Percentiles rank a stretch among this genome's conserved stretches.
phyloP scores from a whole-genome alignment of 306 rosid genomes.

The Pyrus communis region DNA sequence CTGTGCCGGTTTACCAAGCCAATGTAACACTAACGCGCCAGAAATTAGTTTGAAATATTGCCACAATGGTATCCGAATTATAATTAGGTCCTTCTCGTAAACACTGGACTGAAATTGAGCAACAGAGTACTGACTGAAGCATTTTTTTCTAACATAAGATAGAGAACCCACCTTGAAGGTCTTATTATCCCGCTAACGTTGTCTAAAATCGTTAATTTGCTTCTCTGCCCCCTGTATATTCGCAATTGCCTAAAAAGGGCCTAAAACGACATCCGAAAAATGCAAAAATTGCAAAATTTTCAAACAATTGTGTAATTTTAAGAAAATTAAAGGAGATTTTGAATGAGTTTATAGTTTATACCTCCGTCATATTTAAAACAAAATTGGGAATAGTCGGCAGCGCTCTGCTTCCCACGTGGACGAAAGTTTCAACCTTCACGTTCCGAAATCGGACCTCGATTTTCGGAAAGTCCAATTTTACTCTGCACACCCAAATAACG shows the following conservation, averaged over 20 bases:
- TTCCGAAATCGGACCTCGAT: conserved; percentile 87
- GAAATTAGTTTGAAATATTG: neutral
- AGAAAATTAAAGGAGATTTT: neutral
- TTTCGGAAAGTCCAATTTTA: conserved; percentile 76
- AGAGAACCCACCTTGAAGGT: conserved; percentile 59
- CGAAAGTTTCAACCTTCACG: conserved; percentile 71
- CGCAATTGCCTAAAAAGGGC: conserved; percentile 58
- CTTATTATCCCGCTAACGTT: conserved; percentile 72
- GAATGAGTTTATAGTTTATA: neutral
- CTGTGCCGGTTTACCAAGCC: neutral
- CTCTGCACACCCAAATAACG: conserved; percentile 35
- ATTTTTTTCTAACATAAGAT: neutral
- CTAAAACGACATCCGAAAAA: conserved; percentile 22
- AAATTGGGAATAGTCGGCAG: conserved; percentile 92
- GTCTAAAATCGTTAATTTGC: conserved; percentile 79
- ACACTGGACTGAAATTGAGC: neutral
- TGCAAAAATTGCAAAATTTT: neutral
- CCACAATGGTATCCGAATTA: neutral
- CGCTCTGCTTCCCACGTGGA: conserved; percentile 94
- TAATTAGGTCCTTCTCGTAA: neutral
- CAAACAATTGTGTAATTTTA: neutral
- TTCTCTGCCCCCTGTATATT: conserved; percentile 44
- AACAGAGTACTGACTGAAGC: neutral
- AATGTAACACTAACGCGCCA: too few species aligned
- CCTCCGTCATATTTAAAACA: conserved; percentile 83